Evolutionary conservation across 2,329 filamentous ascomycete species (phyloP), one percentile per base, ranked within the genome.

Genomic region (Allantophomopsis cytisporea): DNA sequence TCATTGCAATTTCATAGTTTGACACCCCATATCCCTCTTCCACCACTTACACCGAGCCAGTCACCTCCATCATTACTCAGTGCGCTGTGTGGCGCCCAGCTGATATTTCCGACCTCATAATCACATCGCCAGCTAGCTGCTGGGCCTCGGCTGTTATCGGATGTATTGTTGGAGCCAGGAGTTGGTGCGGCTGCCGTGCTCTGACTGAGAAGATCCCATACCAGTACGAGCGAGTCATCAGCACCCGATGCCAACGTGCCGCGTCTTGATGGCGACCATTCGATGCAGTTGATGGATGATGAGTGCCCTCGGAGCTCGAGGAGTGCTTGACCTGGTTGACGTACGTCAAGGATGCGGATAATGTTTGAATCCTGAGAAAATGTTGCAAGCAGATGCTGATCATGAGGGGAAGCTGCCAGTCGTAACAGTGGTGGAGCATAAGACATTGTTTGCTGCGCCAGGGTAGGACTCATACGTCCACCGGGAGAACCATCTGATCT

Each of bases 351-450:
- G 40, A 98, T 94, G 36, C 91, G 85, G 55, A 98, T 88, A 28
- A 94, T 67, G 51, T 81, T 88, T 4, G 85, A 94, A 56, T 96
- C 91, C 54, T 87, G 81, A 14, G 91, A 89, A 58, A 98, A 96
- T 0, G 91, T 98, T n/a, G 89, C 89, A 30, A 98, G 75, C 28
- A 98, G 76, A 57, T 98, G 88, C 6, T 86, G 83, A 59, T 98
- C 91, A 53, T 96, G 89, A 2, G 91, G 91, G 1, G 89, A 96
- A 11, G 89, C 91, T 34, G 86, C 84, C 21, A 94, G 68, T 40
- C 85, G 76, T 41, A 94, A 66, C 31, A 94, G 66, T 1, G 86
- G 85, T 4, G 83, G 83, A 14, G 82, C 79, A 57, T 81, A 80
- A 37, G 68, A 71, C 69, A 88, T 80, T 37, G 82, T 84, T 57